A percentile compares a stretch with the other conserved stretches of the same genome.
Evolutionary conservation across 2,329 filamentous ascomycete species (phyloP).

Genomic region (Diaporthe destruens): DNA sequence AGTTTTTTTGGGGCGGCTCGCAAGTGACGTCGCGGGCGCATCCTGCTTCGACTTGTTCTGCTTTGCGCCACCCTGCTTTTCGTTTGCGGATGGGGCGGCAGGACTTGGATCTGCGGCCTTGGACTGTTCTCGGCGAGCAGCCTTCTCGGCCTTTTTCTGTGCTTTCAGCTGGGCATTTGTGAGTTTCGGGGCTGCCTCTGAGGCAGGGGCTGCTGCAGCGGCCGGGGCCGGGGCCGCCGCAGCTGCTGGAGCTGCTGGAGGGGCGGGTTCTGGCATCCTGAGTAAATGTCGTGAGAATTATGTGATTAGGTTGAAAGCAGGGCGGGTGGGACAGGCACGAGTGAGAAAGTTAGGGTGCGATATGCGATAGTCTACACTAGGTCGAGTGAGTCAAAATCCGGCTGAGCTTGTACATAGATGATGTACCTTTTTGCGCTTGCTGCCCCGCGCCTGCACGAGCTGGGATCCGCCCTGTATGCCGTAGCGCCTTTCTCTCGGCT

Average conservation of each 20-base stretch:
- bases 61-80: slow-evolving; percentile 58
- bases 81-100: slow-evolving; percentile 55
- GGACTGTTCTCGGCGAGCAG: slow-evolving; percentile 80
- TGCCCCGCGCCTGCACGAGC: slow-evolving; percentile 36
- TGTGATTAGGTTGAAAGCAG: background rate
- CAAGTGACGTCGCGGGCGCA: slow-evolving; percentile 49
- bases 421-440: slow-evolving; percentile 31
- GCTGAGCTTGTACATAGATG: slow-evolving; percentile 25
- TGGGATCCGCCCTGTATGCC: slow-evolving; percentile 33
- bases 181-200: slow-evolving; percentile 62
- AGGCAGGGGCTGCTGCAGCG: slow-evolving; percentile 35
- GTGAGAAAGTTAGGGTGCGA: background rate
- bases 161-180: slow-evolving; percentile 88
- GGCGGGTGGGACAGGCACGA: background rate
- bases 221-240: slow-evolving; percentile 38
- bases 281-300: background rate
- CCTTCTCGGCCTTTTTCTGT: slow-evolving; percentile 90
- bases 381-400: slow-evolving; percentile 40
- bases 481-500: slow-evolving; percentile 4
- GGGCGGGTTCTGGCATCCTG: slow-evolving; percentile 35
- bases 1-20: slow-evolving; percentile 48
- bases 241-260: slow-evolving; percentile 38
- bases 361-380: background rate
- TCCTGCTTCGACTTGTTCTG: slow-evolving; percentile 61
- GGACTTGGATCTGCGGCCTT: slow-evolving; percentile 56